A percentile compares a stretch with the other conserved stretches of the same genome.
Conservation (phyloP, 495 filamentous ascomycete genomes). For the Aspergillus nidulans region DNA sequence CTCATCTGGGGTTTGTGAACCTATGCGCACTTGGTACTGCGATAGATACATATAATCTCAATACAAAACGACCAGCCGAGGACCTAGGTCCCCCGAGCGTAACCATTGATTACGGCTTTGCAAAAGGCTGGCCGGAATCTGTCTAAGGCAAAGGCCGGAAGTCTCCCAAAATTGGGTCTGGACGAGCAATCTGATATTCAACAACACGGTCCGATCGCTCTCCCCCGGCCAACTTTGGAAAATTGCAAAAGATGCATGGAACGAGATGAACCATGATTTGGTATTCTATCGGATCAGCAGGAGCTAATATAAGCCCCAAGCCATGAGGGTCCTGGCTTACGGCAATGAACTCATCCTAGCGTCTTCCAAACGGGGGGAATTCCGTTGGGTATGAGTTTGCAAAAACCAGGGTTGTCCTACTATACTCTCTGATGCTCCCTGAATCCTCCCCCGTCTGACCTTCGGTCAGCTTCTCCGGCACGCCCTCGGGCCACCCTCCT, state of each 20-base stretch:
- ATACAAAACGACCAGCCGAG: neutral
- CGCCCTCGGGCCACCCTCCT: too few species aligned
- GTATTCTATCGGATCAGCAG: conserved; percentile 4
- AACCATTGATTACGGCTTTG: neutral
- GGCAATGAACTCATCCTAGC: conserved; percentile 13
- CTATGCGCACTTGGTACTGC: neutral
- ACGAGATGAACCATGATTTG: conserved; percentile 3
- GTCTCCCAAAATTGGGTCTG: neutral
- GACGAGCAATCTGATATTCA: neutral
- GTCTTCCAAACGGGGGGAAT: neutral
- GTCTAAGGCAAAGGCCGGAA: neutral
- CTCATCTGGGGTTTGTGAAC: neutral
- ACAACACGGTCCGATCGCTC: neutral
- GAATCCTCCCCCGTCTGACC: too few species aligned
- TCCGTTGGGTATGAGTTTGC: too few species aligned
- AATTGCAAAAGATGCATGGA: conserved; percentile 7
- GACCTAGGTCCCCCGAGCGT: neutral
- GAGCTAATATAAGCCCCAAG: neutral
- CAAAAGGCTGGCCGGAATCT: neutral
- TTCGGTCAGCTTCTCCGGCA: too few species aligned
- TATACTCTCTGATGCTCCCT: too few species aligned
- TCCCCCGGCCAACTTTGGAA: conserved; percentile 10
- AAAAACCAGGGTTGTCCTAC: too few species aligned
- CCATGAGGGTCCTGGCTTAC: conserved; percentile 15
- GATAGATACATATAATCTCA: neutral